A percentile compares a stretch with the other conserved stretches of the same genome.
Conservation (phyloP, 768 basidiomycete species). For the Mycena latifolia region DNA sequence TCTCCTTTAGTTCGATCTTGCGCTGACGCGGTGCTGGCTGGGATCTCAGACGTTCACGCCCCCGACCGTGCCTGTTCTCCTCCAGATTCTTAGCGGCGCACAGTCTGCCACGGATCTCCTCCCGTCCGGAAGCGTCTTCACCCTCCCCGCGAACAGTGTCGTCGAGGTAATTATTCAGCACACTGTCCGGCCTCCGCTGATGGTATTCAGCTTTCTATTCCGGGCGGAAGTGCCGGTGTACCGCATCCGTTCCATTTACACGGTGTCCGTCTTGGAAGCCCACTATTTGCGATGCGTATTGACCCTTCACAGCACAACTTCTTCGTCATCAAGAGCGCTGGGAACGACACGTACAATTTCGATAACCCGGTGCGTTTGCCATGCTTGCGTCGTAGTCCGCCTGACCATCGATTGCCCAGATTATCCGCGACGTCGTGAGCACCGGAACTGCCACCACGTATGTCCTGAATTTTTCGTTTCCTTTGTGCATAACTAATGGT, state of each 20-base stretch:
- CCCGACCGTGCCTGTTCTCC: slow-evolving; percentile 29
- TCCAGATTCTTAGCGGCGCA: slow-evolving; percentile 54
- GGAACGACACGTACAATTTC: slow-evolving; percentile 48
- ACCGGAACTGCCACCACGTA: slow-evolving; percentile 6
- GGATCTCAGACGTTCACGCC: too few relatives aligned
- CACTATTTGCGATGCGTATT: too few relatives aligned
- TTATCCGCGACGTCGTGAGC: slow-evolving; percentile 26
- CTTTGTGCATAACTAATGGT: too few relatives aligned
- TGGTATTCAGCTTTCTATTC: slow-evolving; percentile 55
- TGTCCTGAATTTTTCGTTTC: background rate
- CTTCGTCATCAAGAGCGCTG: slow-evolving; percentile 45
- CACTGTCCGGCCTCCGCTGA: too few relatives aligned
- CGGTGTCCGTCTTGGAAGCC: slow-evolving; percentile 18
- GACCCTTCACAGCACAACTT: slow-evolving; percentile 41
- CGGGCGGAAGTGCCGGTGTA: slow-evolving; percentile 37
- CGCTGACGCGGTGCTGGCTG: too few relatives aligned
- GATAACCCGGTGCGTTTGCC: slow-evolving; percentile 52
- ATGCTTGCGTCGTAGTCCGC: background rate
- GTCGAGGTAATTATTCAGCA: too few relatives aligned
- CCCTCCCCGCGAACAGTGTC: slow-evolving; percentile 52
- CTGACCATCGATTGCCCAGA: background rate
- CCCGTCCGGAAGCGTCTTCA: slow-evolving; percentile 49
- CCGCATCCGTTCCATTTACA: slow-evolving; percentile 34
- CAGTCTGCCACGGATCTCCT: slow-evolving; percentile 47
- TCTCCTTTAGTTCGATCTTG: too few relatives aligned